Base-by-base conservation (phyloP, 108 stramenopile species). In the Fragilariopsis cylindrus region DNA sequence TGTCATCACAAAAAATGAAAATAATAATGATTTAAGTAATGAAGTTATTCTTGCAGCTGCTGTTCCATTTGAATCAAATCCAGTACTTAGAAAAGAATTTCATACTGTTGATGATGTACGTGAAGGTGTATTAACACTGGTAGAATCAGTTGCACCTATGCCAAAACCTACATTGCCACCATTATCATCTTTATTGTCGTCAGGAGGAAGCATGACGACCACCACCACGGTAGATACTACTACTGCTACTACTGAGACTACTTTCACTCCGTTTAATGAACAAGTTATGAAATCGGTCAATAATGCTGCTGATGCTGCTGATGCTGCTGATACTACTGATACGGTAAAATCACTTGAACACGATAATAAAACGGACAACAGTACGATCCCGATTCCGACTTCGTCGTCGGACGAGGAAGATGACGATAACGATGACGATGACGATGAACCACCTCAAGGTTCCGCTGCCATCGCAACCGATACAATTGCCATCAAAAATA, bases 71-170 rank as follows among this genome's bases (percentile, higher is more conserved):
- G 63, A 52, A 19, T 9, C 64, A 1, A 65, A 62, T 48, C 53
- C 64, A 49, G 54, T 55, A 6, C 46, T 48, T 7, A 12, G 0
- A 48, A 41, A 30, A n/a, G 67, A 69, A 21, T 30, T 56, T 3
- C 8, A 16, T 44, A 68, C 76, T 3, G 13, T 56, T 2, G 68
- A 63, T 70, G 76, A 76, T 0, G 12, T 76, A 46, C 47, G 69
- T 44, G 60, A 58, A 16, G 47, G 46, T 54, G 60, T 76, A 2
- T 53, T 76, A 48, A 16, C 53, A 18, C 16, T 76, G 3, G 60
- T 76, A 9, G 76, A 76, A 76, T 63, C 68, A 1, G 69, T 57
- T 30, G 48, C 2, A 16, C 49, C 52, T 40, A 69, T 69, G 39
- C 50, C 67, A n/a, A 41, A 3, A 49, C 30, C 60, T 9, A 2